A percentile compares a stretch with the other conserved stretches of the same genome.
These are phyloP conservation scores for Fusarium vanettenii DNA, from an alignment of 2,329 filamentous ascomycete species.

Conservation along the genomic window DNA sequence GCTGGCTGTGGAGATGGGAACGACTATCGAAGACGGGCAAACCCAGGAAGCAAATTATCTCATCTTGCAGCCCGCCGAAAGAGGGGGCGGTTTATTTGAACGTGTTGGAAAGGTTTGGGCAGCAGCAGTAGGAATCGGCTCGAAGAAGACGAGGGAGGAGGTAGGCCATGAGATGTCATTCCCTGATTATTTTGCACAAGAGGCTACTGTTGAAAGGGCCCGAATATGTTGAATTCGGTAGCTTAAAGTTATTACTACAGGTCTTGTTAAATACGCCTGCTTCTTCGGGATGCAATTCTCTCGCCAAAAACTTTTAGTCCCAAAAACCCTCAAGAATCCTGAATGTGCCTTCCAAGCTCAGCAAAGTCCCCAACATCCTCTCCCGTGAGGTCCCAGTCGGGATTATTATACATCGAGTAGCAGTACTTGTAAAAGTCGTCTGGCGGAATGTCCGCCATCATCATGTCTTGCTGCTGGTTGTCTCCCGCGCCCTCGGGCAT, in stretches of 20 bases:
- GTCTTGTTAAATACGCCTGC: background rate
- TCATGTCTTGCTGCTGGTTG: conserved; percentile 36
- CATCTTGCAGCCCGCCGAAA: background rate
- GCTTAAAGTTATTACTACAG: background rate
- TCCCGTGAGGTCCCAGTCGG: conserved; percentile 43
- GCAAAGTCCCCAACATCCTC: conserved; percentile 44
- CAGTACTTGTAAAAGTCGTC: conserved; percentile 45
- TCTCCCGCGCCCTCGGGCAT: conserved; percentile 26
- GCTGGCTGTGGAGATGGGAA: background rate
- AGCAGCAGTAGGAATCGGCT: background rate
- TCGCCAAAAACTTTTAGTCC: conserved; percentile 6
- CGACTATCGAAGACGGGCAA: background rate
- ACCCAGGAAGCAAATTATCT: background rate
- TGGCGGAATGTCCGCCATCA: conserved; percentile 38
- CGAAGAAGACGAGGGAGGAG: background rate
- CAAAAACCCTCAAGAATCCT: conserved; percentile 32
- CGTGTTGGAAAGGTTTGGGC: background rate
- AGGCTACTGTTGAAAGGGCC: background rate
- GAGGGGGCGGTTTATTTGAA: background rate
- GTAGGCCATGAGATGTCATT: background rate
- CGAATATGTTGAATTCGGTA: background rate
- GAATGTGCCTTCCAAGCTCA: conserved; percentile 42
- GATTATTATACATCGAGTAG: conserved; percentile 45
- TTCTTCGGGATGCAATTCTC: background rate
- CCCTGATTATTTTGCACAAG: background rate